Evolutionary conservation across 352 stramenopile genomes (phyloP).

Genomic region (Saprolegnia diclina): DNA sequence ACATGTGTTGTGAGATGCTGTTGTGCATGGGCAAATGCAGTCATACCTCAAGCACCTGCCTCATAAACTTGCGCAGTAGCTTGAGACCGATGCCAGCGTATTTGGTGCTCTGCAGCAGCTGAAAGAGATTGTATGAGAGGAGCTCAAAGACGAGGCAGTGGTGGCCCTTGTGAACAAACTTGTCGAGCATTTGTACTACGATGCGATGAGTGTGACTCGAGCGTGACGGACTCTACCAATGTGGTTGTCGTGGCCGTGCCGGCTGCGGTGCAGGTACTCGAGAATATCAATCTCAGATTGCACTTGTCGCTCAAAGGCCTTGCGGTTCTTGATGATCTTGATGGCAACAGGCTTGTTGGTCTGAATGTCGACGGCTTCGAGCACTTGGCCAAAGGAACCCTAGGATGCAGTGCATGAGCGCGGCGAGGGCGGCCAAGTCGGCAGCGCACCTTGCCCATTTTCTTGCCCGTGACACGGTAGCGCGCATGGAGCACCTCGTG

Average conservation of each 20-base stretch:
- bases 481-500: slow-evolving; percentile 74
- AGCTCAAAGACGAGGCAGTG: slow-evolving; percentile 98
- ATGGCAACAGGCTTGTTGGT: slow-evolving; percentile 91
- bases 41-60: slow-evolving; percentile 89
- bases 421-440: neutral
- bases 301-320: slow-evolving; percentile 94
- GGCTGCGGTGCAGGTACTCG: slow-evolving; percentile 80
- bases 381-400: slow-evolving; percentile 81
- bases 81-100: slow-evolving; percentile 90
- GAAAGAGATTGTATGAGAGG: slow-evolving; percentile 95
- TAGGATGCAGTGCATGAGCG: slow-evolving; percentile 7
- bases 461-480: slow-evolving; percentile 61
- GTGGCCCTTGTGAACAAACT: slow-evolving; percentile 95
- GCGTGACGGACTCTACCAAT: slow-evolving; percentile 58
- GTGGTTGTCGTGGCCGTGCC: slow-evolving; percentile 82
- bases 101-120: slow-evolving; percentile 92
- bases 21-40: neutral
- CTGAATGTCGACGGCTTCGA: slow-evolving; percentile 65
- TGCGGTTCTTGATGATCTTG: slow-evolving; percentile 99
- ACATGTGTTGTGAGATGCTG: slow-evolving; percentile 7
- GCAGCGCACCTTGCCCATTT: slow-evolving; percentile 60
- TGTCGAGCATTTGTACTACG: slow-evolving; percentile 87
- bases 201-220: neutral
- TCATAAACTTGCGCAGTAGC: slow-evolving; percentile 93
- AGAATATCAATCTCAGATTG: slow-evolving; percentile 97